These are phyloP conservation scores for Sapria himalayana DNA, from an alignment of 345 rosid species.

Conservation along the genomic window DNA sequence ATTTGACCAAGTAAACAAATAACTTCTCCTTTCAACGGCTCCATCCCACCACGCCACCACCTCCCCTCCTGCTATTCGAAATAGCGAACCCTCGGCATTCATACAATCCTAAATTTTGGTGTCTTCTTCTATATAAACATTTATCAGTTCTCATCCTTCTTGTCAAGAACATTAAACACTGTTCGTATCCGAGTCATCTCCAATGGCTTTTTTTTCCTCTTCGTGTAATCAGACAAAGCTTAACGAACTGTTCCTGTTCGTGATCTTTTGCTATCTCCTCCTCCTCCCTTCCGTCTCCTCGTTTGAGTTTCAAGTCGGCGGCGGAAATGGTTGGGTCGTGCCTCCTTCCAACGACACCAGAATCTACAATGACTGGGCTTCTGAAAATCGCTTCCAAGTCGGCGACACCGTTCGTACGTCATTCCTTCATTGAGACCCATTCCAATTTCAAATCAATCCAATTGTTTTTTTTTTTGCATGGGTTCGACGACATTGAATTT, in stretches of 20 bases:
- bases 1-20: too few relatives aligned
- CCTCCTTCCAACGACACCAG: constrained; percentile 25
- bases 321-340: constrained; percentile 41
- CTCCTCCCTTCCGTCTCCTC: constrained; percentile 13
- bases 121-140: too few relatives aligned
- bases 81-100: too few relatives aligned
- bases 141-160: too few relatives aligned
- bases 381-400: constrained; percentile 43
- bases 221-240: neutral
- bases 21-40: too few relatives aligned
- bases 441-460: too few relatives aligned
- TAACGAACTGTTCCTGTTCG: constrained; percentile 7
- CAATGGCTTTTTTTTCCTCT: constrained; percentile 10
- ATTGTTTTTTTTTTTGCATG: neutral
- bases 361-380: constrained; percentile 61
- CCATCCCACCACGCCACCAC: too few relatives aligned
- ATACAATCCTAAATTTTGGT: too few relatives aligned
- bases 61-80: too few relatives aligned
- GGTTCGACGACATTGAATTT: constrained; percentile 2
- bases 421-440: neutral
- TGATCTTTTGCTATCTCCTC: constrained; percentile 10
- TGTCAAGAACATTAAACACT: too few relatives aligned
- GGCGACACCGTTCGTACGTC: constrained; percentile 43
- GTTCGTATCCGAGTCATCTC: too few relatives aligned
- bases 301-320: constrained; percentile 45